A percentile compares a stretch with the other conserved stretches of the same genome.
Conservation (phyloP, 192 early-diverging fungal species). For the Coemansia sp. region DNA sequence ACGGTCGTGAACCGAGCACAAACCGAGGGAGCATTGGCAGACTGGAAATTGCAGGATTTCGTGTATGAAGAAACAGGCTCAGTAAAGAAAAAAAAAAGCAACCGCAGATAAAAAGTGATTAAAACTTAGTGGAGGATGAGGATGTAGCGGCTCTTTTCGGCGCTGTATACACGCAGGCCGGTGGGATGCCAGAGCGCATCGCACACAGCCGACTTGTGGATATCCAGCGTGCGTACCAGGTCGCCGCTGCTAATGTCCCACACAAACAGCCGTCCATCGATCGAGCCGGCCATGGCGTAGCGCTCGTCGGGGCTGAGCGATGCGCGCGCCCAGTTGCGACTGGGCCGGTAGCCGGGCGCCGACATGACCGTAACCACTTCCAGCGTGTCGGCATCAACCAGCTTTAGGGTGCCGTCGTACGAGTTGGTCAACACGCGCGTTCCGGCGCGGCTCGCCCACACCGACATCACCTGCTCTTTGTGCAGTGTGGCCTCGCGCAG, state of each 20-base stretch:
- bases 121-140: slow-evolving; percentile 44
- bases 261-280: slow-evolving; percentile 74
- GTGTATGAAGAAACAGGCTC: background rate
- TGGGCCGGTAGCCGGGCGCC: slow-evolving; percentile 73
- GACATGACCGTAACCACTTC: slow-evolving; percentile 58
- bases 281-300: slow-evolving; percentile 77
- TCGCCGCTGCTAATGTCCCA: slow-evolving; percentile 70
- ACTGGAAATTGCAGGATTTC: background rate
- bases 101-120: too few species aligned
- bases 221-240: slow-evolving; percentile 62
- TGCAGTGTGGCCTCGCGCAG: slow-evolving; percentile 86
- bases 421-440: slow-evolving; percentile 85
- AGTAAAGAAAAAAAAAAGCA: background rate
- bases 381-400: slow-evolving; percentile 77
- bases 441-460: slow-evolving; percentile 58
- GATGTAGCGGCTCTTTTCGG: slow-evolving; percentile 56
- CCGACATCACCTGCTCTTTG: slow-evolving; percentile 82
- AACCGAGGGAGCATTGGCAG: background rate
- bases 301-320: slow-evolving; percentile 77
- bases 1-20: background rate
- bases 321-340: slow-evolving; percentile 85
- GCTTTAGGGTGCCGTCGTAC: slow-evolving; percentile 84
- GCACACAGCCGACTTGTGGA: slow-evolving; percentile 69
- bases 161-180: slow-evolving; percentile 62
- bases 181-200: slow-evolving; percentile 65